phyloP scores from a whole-genome alignment of 305 asterid species.

The Solanum hybrid region DNA sequence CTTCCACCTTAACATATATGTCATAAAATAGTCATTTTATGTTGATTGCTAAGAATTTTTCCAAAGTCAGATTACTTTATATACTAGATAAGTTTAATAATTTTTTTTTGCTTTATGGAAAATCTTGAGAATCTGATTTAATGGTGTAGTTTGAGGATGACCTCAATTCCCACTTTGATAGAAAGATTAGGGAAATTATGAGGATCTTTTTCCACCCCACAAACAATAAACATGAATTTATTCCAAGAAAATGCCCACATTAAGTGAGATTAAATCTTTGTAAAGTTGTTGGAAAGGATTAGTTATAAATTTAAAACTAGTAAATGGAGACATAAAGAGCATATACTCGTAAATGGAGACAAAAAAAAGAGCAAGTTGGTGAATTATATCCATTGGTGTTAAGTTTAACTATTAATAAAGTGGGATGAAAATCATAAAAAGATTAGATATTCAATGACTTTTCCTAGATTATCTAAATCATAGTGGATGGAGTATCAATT shows the following conservation, averaged over 20 bases:
- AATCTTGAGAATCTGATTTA: constrained; percentile 16
- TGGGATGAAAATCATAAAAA: neutral
- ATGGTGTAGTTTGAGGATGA: constrained; percentile 19
- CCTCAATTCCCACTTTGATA: constrained; percentile 10
- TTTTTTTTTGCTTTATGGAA: constrained; percentile 13
- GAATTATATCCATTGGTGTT: neutral
- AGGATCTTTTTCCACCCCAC: neutral
- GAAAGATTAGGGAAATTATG: neutral
- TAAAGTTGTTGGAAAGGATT: neutral
- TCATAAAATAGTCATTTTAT: constrained; percentile 9
- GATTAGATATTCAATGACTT: neutral
- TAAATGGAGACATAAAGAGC: neutral
- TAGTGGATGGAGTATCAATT: neutral
- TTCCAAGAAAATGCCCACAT: constrained; percentile 8
- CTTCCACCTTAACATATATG: neutral
- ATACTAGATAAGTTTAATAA: neutral
- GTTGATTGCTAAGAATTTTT: constrained; percentile 7
- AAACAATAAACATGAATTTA: neutral
- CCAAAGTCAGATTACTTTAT: neutral
- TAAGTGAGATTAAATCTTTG: neutral
- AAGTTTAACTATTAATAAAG: neutral
- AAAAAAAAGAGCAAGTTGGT: neutral
- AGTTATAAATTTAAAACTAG: neutral
- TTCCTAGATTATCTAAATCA: neutral
- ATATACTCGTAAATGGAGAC: neutral